Evolutionary conservation across 1,284 basidiomycete genomes (phyloP).

Genomic region (Sporisorium graminicola): DNA sequence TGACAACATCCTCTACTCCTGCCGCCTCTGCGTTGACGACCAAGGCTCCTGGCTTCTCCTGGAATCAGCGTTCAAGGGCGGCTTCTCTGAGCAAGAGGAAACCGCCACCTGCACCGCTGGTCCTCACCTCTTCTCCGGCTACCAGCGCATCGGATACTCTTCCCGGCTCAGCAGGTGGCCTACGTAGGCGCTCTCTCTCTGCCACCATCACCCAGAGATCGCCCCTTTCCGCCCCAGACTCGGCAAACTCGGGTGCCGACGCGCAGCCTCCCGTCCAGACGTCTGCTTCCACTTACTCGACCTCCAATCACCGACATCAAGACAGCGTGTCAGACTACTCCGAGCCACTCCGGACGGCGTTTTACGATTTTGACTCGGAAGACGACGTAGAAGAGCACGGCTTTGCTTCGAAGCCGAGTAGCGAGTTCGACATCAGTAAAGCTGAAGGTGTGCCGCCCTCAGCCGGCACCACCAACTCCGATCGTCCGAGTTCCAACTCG

Average conservation of each 20-base stretch:
- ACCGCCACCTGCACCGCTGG: constrained; percentile 34
- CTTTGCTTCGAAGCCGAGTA: constrained; percentile 6
- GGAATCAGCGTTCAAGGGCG: constrained; percentile 24
- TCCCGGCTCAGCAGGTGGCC: constrained; percentile 22
- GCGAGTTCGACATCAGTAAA: background rate
- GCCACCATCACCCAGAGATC: constrained; percentile 25
- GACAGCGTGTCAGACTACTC: constrained; percentile 17
- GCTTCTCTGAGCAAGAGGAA: constrained; percentile 27
- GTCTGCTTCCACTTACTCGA: constrained; percentile 9
- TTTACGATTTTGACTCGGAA: constrained; percentile 35
- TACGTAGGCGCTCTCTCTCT: constrained; percentile 23
- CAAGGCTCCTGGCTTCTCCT: constrained; percentile 26
- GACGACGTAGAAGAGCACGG: constrained; percentile 4
- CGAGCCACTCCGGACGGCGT: constrained; percentile 33
- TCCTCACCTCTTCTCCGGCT: constrained; percentile 37
- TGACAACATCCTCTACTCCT: constrained; percentile 7
- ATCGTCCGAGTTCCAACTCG: background rate
- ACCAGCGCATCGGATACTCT: constrained; percentile 28
- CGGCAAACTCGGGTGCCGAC: background rate
- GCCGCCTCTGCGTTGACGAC: constrained; percentile 6
- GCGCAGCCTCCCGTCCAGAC: background rate
- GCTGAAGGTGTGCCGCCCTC: background rate
- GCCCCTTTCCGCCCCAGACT: constrained; percentile 29
- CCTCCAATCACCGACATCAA: background rate
- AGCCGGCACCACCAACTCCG: background rate